A percentile compares a stretch with the other conserved stretches of the same genome.
These are phyloP conservation scores for Pseudogymnoascus sp. DNA, from an alignment of 2,329 filamentous ascomycete genomes.

Conservation along the genomic window DNA sequence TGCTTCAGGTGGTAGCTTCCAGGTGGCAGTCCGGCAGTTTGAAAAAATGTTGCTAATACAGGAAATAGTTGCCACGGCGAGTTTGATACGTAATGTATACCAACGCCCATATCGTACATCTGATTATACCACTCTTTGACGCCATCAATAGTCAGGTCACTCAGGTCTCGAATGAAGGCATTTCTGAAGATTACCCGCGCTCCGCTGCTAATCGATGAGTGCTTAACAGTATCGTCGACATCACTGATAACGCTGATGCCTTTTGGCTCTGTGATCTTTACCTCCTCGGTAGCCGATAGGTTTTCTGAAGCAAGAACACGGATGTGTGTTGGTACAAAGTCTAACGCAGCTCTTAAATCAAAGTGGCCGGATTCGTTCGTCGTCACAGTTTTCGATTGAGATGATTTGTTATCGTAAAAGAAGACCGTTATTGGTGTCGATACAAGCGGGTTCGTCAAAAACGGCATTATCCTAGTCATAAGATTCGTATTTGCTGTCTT, in stretches of 20 bases:
- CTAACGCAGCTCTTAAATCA: slow-evolving; percentile 65
- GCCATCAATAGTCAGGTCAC: slow-evolving; percentile 74
- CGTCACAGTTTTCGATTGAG: slow-evolving; percentile 72
- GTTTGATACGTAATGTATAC: slow-evolving; percentile 97
- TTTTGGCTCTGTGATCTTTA: slow-evolving; percentile 65
- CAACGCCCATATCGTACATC: slow-evolving; percentile 71
- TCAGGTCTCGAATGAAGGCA: slow-evolving; percentile 81
- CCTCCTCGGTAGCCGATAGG: slow-evolving; percentile 70
- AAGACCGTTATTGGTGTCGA: slow-evolving; percentile 79
- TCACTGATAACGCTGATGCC: slow-evolving; percentile 94
- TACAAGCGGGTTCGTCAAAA: slow-evolving; percentile 75
- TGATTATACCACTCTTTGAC: slow-evolving; percentile 82
- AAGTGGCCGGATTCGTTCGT: slow-evolving; percentile 93
- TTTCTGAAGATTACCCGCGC: slow-evolving; percentile 94
- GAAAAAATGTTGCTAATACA: slow-evolving; percentile 77
- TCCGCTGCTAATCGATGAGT: slow-evolving; percentile 80
- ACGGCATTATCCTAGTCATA: slow-evolving; percentile 79
- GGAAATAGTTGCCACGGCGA: slow-evolving; percentile 97
- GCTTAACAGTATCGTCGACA: slow-evolving; percentile 95
- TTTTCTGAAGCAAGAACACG: slow-evolving; percentile 79
- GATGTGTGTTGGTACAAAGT: slow-evolving; percentile 86
- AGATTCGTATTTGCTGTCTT: slow-evolving; percentile 75
- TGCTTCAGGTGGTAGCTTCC: slow-evolving; percentile 95
- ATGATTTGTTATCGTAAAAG: slow-evolving; percentile 82
- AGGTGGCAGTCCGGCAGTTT: slow-evolving; percentile 66